Conservation (phyloP, 371 early-diverging fungal species). For the Coemansia sp. region DNA sequence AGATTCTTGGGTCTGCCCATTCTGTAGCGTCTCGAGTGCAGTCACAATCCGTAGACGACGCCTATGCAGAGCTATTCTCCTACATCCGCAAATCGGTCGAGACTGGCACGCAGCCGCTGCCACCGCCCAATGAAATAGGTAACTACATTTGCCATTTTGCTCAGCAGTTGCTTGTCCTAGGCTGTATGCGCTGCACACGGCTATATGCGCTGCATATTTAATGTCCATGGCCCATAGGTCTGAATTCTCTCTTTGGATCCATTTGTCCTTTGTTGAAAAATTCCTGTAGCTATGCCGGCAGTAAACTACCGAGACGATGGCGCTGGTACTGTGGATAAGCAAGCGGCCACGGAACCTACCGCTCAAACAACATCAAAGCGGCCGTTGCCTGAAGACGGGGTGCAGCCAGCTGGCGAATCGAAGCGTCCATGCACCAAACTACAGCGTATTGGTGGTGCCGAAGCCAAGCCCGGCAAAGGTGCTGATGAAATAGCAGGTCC, state of each 20-base stretch:
- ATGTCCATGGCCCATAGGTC: background rate
- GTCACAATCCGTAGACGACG: background rate
- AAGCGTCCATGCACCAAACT: slow-evolving; percentile 1
- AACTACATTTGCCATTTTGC: background rate
- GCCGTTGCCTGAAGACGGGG: background rate
- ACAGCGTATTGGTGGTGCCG: background rate
- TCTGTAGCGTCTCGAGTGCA: background rate
- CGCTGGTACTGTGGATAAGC: too few relatives aligned
- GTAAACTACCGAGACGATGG: background rate
- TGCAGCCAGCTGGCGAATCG: background rate
- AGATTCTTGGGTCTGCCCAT: too few relatives aligned
- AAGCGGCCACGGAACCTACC: too few relatives aligned
- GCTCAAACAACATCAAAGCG: background rate
- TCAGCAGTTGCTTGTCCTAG: background rate
- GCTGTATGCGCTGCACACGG: slow-evolving; percentile 2
- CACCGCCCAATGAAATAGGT: background rate
- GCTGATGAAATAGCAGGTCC: background rate
- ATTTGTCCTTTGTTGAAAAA: background rate
- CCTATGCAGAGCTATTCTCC: slow-evolving; percentile 16
- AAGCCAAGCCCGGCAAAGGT: background rate
- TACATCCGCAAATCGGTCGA: slow-evolving; percentile 21
- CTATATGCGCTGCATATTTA: background rate
- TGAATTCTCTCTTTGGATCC: background rate
- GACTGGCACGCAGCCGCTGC: background rate
- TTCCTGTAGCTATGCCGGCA: slow-evolving; percentile 3